Evolutionary conservation across 1,139 yeast species (phyloP), one percentile per base, ranked within the genome.

Genomic region (Blastobotrys persicus): DNA sequence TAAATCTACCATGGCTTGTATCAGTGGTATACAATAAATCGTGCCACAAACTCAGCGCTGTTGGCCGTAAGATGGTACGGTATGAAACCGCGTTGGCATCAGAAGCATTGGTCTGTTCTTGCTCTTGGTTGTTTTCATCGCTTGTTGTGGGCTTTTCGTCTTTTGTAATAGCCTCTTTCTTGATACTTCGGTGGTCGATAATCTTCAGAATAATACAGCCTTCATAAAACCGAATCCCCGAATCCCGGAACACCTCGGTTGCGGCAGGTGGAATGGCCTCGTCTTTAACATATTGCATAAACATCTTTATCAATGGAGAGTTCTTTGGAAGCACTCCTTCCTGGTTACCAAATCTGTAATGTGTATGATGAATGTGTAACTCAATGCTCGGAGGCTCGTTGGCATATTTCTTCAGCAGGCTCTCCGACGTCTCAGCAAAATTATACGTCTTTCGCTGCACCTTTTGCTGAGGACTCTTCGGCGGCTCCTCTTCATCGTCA

Each of bases 211-310:
- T 87, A 39, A 91, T 72, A 63, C 95, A 88, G 0, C 98, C 97
- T 65, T 91, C 97, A 64, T 88, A 91, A 47, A 88, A 78, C 52
- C 81, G 79, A 28, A 91, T 79, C 13, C 91, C 84, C 42, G 92
- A 87, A 64, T 91, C 98, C 60, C 88, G 81, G 50, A 91, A 75
- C 16, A 91, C 86, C 67, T 91, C 98, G 59, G 91, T 81, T 65
- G 92, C 82, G 16, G 94, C 91, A 40, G 88, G 85, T 0, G 97
- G 97, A 13, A 92, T 88, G 60, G 83, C 83, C 49, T 91, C 95
- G 52, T 79, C 72, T 14, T 91, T 82, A 7, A 91, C 86, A 63
- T 83, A 87, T 55, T 83, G 83, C 54, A 92, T 71, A 60, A 92
- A 92, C 46, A 59, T 59, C 57, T 84, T 85, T 49, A 88, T 79